These are phyloP conservation scores for Arthrobotrys musiformis DNA, from an alignment of 2,329 filamentous ascomycete genomes.

Conservation along the genomic window DNA sequence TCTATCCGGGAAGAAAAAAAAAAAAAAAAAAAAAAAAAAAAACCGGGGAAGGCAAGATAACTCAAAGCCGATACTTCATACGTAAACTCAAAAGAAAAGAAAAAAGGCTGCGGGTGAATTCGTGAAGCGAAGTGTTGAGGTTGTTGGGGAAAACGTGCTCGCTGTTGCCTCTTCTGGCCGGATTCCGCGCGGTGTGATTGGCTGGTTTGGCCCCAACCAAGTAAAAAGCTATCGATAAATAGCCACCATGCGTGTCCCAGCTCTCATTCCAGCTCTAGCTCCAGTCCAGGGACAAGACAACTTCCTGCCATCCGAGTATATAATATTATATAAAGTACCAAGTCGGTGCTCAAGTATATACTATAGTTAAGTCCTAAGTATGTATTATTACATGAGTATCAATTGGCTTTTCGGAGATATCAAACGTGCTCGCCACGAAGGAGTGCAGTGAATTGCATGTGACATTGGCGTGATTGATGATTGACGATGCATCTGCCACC, in stretches of 20 bases:
- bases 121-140: conserved; percentile 17
- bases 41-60: no score
- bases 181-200: background rate
- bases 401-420: conserved; percentile 18
- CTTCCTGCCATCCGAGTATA: conserved; percentile 1
- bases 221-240: conserved; percentile 14
- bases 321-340: no score
- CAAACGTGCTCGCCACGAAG: no score
- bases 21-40: no score
- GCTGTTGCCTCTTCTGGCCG: conserved; percentile 7
- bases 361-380: no score
- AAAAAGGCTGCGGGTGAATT: background rate
- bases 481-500: background rate
- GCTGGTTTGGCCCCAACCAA: conserved; percentile 11
- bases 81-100: background rate
- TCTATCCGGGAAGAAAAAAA: no score
- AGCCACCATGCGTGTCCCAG: background rate
- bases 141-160: conserved; percentile 14
- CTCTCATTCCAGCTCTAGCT: background rate
- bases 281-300: background rate
- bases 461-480: conserved; percentile 24
- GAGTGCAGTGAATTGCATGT: background rate
- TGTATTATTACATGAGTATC: no score
- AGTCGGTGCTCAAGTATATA: no score
- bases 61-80: conserved; percentile 6